Conservation (phyloP, 139 green algal genomes). For the Asterochloris erici region DNA sequence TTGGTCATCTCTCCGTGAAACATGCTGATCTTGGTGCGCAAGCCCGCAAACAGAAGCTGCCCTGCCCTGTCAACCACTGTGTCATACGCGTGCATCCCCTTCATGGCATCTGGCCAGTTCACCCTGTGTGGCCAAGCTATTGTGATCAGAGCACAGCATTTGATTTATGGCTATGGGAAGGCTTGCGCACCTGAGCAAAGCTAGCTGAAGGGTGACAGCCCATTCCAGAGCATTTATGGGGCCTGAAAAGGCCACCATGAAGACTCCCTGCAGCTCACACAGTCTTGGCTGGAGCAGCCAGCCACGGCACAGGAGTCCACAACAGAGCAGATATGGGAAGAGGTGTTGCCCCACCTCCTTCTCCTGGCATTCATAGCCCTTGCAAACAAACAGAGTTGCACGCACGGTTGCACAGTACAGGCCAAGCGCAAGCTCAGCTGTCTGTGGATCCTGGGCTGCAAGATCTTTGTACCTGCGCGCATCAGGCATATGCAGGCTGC, state of each 20-base stretch:
- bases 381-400: constrained; percentile 18
- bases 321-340: no score
- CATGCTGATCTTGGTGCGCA: constrained; percentile 12
- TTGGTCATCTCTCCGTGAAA: constrained; percentile 20
- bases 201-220: constrained; percentile 19
- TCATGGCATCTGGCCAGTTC: constrained; percentile 12
- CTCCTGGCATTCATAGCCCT: constrained; percentile 21
- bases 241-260: constrained; percentile 16
- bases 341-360: neutral
- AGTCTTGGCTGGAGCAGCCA: no score
- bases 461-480: constrained; percentile 14
- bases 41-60: constrained; percentile 14
- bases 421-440: neutral
- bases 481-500: neutral
- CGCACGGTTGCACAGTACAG: constrained; percentile 14
- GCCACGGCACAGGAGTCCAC: no score
- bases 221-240: constrained; percentile 17
- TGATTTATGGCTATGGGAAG: neutral
- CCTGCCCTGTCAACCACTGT: constrained; percentile 1
- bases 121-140: neutral
- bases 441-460: neutral
- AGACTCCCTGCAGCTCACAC: neutral
- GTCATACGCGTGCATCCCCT: neutral
- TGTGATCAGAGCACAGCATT: neutral
- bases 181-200: constrained; percentile 8